These are phyloP conservation scores for Talaromyces sp. DNA, from an alignment of 2,329 filamentous ascomycete species.

Conservation along the genomic window DNA sequence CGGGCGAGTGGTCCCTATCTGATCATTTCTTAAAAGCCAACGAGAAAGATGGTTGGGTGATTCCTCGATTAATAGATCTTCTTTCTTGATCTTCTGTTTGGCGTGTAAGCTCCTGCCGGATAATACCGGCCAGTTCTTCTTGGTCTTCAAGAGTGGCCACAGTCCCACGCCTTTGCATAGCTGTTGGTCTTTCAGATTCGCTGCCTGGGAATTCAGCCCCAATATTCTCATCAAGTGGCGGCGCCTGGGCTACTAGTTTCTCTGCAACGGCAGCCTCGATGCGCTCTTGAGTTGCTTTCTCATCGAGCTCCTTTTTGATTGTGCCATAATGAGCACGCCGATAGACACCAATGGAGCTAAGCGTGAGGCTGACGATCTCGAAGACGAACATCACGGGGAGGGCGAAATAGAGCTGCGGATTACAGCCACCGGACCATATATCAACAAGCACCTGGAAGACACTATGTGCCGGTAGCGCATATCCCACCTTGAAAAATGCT, in stretches of 20 bases:
- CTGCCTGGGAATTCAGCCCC: neutral
- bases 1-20: too few species aligned
- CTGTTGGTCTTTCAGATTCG: neutral
- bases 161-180: neutral
- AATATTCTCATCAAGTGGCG: neutral
- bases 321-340: constrained; percentile 21
- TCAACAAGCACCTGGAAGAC: constrained; percentile 46
- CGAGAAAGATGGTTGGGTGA: constrained; percentile 16
- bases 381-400: constrained; percentile 50
- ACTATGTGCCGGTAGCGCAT: constrained; percentile 46
- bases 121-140: neutral
- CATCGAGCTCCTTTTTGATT: constrained; percentile 21
- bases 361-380: constrained; percentile 31
- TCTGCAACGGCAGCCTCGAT: constrained; percentile 11
- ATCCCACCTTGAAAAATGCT: constrained; percentile 46
- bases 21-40: constrained; percentile 11
- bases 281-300: constrained; percentile 14
- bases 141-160: neutral
- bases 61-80: constrained; percentile 3
- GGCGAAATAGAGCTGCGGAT: constrained; percentile 42
- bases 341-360: constrained; percentile 25
- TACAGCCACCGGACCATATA: constrained; percentile 50
- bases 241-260: neutral
- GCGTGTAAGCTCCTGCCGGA: neutral
- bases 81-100: neutral